Evolutionary conservation across 1,139 yeast genomes (phyloP), one percentile per base, ranked within the genome.

Genomic region (Yamadazyma aaseri): DNA sequence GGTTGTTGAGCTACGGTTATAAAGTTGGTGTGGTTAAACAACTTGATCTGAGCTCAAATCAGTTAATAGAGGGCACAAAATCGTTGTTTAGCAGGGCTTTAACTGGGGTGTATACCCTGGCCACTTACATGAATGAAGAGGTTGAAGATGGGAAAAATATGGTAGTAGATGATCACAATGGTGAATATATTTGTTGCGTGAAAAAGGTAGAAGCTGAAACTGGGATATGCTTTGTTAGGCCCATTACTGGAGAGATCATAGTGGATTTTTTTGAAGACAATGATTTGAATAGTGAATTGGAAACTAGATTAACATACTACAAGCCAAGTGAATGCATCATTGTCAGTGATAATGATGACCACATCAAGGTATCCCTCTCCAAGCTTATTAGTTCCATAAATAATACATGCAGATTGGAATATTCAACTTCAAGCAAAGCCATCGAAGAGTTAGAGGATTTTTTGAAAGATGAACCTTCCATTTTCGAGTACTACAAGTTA

Each of bases 1-100:
- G 89, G 36, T 54, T 86, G 4, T 57, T 86, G 7, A 74, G 69
- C 28, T 65, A 65, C 34, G 90, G 90, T 0, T 59, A 74, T 33
- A 90, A 85, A 53, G 89, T 92, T 3, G 97, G 95, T 0, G 79
- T 92, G 1, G 94, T 90, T 0, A 82, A 84, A 49, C 98, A 92
- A 52, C 70, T 77, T 23, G 97, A 90, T 53, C 79, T 92, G 0
- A 81, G 90, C 0, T 86, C 89, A 0, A 66, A 85, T 7, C 84
- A 85, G 32, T 47, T 60, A 5, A 47, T 64, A 7, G 74, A 68
- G 35, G 29, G 33, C 6, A 40, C 70, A 13, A 47, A 46, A 29
- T 47, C 47, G 7, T 31, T 87, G 3, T 86, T 92, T 61, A 74
- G 73, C 34, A 64, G 98, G 31, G 64, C 77, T 44, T 59, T 90